Conservation (phyloP, 116 monocot species). For the Dioscorea cayenensis region DNA sequence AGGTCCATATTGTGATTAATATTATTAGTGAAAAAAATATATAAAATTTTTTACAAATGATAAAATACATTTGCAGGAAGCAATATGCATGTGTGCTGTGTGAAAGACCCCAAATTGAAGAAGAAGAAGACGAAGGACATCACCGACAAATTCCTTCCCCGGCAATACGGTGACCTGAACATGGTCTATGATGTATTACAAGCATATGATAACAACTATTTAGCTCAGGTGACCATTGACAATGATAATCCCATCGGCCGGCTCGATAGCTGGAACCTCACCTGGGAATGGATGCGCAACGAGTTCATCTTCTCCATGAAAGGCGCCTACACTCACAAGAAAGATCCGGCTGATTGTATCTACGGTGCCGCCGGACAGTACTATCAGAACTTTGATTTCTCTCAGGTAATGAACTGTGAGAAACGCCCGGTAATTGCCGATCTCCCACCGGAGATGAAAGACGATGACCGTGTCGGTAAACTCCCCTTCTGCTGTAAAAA, state of each 20-base stretch:
- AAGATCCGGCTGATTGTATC: conserved; percentile 58
- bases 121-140: conserved; percentile 29
- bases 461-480: conserved; percentile 57
- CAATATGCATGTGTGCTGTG: conserved; percentile 75
- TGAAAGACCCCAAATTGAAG: conserved; percentile 56
- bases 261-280: conserved; percentile 94
- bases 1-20: conserved; percentile 10
- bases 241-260: conserved; percentile 79
- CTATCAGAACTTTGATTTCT: conserved; percentile 73
- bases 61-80: conserved; percentile 18
- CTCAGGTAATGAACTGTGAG: conserved; percentile 68
- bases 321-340: conserved; percentile 76
- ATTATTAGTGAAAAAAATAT: too few species aligned
- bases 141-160: conserved; percentile 38
- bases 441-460: conserved; percentile 64
- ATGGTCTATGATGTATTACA: conserved; percentile 80
- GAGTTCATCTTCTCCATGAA: conserved; percentile 89
- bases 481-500: conserved; percentile 88
- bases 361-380: conserved; percentile 50
- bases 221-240: conserved; percentile 83
- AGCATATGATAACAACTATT: conserved; percentile 68
- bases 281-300: conserved; percentile 93
- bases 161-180: conserved; percentile 68
- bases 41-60: background rate
- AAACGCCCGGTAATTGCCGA: conserved; percentile 64